Evolutionary conservation across 2,329 filamentous ascomycete genomes (phyloP).

Genomic region (Tothia fuscella): DNA sequence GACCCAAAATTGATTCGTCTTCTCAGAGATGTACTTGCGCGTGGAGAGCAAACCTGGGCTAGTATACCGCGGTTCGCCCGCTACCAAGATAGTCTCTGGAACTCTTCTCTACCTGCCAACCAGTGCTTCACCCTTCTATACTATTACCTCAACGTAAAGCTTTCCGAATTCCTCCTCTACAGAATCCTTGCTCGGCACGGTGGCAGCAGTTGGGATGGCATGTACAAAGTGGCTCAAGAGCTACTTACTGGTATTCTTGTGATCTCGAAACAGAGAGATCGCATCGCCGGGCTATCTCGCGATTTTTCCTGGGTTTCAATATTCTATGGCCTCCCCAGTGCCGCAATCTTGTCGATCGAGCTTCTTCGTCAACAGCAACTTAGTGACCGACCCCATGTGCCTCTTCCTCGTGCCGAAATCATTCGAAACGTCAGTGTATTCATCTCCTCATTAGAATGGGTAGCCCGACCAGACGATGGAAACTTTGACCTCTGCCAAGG

Average conservation of each 20-base stretch:
- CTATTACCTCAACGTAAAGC: constrained; percentile 6
- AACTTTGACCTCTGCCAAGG: constrained; percentile 31
- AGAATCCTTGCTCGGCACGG: constrained; percentile 8
- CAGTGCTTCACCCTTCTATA: constrained; percentile 7
- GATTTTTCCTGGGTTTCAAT: constrained; percentile 25
- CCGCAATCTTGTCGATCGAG: constrained; percentile 31
- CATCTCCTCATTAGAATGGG: constrained; percentile 28
- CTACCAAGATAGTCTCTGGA: constrained; percentile 8
- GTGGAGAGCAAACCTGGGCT: not conserved
- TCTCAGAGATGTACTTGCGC: constrained; percentile 1
- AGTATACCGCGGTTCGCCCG: constrained; percentile 5
- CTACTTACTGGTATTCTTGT: constrained; percentile 28
- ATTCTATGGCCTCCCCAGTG: constrained; percentile 26
- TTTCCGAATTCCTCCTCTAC: constrained; percentile 4
- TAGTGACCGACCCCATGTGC: constrained; percentile 15
- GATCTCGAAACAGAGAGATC: constrained; percentile 26
- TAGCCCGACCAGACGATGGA: constrained; percentile 25
- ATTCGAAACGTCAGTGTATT: constrained; percentile 36
- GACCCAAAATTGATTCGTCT: no score
- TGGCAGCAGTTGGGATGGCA: constrained; percentile 4
- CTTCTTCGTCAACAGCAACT: constrained; percentile 31
- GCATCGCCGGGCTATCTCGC: constrained; percentile 31
- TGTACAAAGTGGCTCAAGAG: constrained; percentile 11
- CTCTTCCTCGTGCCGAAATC: constrained; percentile 29
- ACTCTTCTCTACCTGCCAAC: constrained; percentile 3